Base-by-base conservation (phyloP, 768 basidiomycete genomes). In the Leccinum arenicola region DNA sequence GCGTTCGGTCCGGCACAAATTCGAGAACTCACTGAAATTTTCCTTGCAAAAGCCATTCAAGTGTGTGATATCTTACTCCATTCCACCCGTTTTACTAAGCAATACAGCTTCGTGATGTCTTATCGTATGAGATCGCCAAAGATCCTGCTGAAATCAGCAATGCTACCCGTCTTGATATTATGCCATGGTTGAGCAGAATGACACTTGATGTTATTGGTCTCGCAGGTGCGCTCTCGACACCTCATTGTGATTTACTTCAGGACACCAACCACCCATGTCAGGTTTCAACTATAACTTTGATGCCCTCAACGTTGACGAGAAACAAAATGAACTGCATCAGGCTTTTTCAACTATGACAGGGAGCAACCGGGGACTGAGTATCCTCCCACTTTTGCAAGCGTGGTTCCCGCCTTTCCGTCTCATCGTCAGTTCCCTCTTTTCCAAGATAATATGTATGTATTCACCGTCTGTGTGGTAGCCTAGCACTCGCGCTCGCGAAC, bases 1-100 rank as follows among this genome's bases (percentile, higher is more conserved):
- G 85, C 86, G 0, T 88, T 89, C 64, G 84, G 85, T 1, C 76
- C 77, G 4, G 71, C 80, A 5, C 84, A 86, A 63, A 78, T 87
- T 40, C 76, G 85, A 3, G 81, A 80, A 51, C 66, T 87, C 15
- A 84, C 83, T 0, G 76, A 77, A 15, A 80, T 85, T 10, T 87
- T 87, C 57, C 59, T 82, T 2, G 78, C 80, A 9, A 87, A 86
- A 66, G 73, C 86, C 0, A 62, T 79, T 0, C 71, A 81, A 68
- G 85, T 83, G 64, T 31, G 61, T 17, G 3, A 43, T 19, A 10
- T 21, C 49, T 3, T 14, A 19, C 11, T 21, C 23, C 3, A 8
- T 11, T 48, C 6, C 25, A 10, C 23, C 8, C n/a, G 3, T 17
- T 17, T 36, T 21, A 15, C 45, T 21, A 10, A 15, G 7, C 31